Percentiles rank a stretch among this genome's conserved stretches.
Conservation (phyloP, 306 rosid species). For the Acacia acuminata region DNA sequence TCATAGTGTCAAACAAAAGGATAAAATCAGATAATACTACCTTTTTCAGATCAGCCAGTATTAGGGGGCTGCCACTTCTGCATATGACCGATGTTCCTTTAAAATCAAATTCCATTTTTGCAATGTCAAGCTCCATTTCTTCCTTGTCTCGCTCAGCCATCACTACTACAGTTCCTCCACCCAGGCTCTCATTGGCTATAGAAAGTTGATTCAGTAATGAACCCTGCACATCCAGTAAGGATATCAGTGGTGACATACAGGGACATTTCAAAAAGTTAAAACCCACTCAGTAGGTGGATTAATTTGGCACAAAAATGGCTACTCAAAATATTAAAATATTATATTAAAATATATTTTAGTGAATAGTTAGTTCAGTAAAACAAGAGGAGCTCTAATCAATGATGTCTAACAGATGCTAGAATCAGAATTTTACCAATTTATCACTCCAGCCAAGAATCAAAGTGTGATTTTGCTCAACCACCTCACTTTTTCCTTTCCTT, state of each 20-base stretch:
- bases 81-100: constrained; percentile 92
- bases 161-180: constrained; percentile 87
- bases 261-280: constrained; percentile 20
- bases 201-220: constrained; percentile 84
- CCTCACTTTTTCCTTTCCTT: constrained; percentile 94
- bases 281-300: background rate
- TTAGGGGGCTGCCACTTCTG: constrained; percentile 92
- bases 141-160: constrained; percentile 97
- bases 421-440: constrained; percentile 60
- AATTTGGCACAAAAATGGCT: constrained; percentile 7
- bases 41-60: constrained; percentile 91
- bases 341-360: background rate
- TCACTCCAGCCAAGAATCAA: constrained; percentile 96
- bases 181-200: constrained; percentile 88
- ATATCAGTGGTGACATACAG: constrained; percentile 14
- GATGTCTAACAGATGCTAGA: constrained; percentile 18
- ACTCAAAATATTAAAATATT: background rate
- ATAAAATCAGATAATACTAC: constrained; percentile 35
- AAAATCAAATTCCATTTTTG: constrained; percentile 90
- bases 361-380: constrained; percentile 6
- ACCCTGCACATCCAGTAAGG: constrained; percentile 55
- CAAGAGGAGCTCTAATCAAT: background rate
- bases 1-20: constrained; percentile 11
- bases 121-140: constrained; percentile 94
- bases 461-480: constrained; percentile 84